Base-by-base conservation (phyloP, 257 asterid species). In the Scutellaria barbata region DNA sequence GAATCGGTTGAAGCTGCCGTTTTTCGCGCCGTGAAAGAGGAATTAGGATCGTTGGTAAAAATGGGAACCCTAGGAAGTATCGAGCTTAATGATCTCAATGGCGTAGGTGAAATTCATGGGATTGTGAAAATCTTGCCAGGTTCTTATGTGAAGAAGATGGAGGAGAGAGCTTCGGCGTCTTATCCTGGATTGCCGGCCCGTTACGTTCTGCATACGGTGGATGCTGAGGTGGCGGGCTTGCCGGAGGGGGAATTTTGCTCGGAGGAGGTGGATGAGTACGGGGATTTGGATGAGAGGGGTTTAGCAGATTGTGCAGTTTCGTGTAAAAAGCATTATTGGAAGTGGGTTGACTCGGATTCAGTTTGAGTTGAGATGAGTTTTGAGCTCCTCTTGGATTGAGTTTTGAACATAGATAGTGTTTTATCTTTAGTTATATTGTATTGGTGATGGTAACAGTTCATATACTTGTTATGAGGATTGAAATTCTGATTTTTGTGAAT, bases 131-230 rank as follows among this genome's bases (percentile, higher is more conserved):
- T 92, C 17, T 3, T 87, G 12, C 88, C 90, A 3, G 82, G 78
- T 56, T 88, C 98, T 11, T 92, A 92, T 68, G 76, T 82, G 50
- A 89, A 84, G 80, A 95, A 81, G 82, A 90, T 89, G 81, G 99
- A 92, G 79, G 98, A 92, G 76, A 69, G 89, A 62, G 81, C 60
- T 50, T 95, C 98, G 0, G 85, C 74, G 0, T 95, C 99, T 13
- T 95, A 95, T 63, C 99, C 99, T 5, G 99, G 99, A 25, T 78
- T 95, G 78, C 98, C 98, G 4, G 99, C 98, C 76, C 79, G 89
- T 45, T 95, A 92, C 71, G 86, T 95, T 5, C 68, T 95, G 77
- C 98, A 95, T 58, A 88, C 89, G 9, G 93, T 95, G 59, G 90
- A 86, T 55, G 98, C 95, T 0, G 78, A 81, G 61, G 92, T 95